Evolutionary conservation across 768 basidiomycete genomes (phyloP).

Genomic region (Cubamyces sp.): DNA sequence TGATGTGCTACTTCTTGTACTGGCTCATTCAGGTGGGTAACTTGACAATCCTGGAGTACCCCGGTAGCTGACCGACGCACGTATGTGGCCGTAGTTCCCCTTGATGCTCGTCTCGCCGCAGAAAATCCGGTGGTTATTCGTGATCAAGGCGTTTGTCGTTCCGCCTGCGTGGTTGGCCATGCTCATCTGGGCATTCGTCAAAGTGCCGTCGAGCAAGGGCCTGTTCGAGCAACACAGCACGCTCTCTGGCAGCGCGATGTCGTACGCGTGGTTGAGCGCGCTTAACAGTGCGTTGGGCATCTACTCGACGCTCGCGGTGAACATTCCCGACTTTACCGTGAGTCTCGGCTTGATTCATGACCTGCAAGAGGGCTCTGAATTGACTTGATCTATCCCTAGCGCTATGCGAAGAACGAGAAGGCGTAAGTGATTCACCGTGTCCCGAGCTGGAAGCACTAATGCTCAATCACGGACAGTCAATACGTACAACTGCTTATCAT

Average conservation of each 20-base stretch:
- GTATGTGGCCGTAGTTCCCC: slow-evolving; percentile 50
- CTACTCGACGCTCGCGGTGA: slow-evolving; percentile 74
- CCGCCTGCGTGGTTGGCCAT: slow-evolving; percentile 56
- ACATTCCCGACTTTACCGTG: slow-evolving; percentile 83
- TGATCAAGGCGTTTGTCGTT: slow-evolving; percentile 57
- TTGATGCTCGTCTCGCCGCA: slow-evolving; percentile 79
- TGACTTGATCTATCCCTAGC: slow-evolving; percentile 36
- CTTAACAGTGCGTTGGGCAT: slow-evolving; percentile 79
- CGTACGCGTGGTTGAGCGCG: slow-evolving; percentile 81
- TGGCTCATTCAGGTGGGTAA: slow-evolving; percentile 59
- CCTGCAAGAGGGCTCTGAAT: background rate
- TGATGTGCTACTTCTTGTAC: slow-evolving; percentile 77
- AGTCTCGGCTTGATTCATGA: background rate
- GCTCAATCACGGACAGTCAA: slow-evolving; percentile 48
- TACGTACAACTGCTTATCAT: slow-evolving; percentile 77
- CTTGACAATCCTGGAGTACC: background rate
- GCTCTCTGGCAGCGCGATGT: slow-evolving; percentile 55
- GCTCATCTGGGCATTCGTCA: slow-evolving; percentile 79
- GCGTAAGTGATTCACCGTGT: slow-evolving; percentile 46
- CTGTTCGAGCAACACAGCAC: slow-evolving; percentile 56
- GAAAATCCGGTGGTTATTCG: slow-evolving; percentile 75
- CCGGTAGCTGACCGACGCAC: background rate
- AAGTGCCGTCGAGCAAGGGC: slow-evolving; percentile 59
- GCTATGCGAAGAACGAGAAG: slow-evolving; percentile 73
- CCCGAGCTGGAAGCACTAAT: background rate